Evolutionary conservation across 2,329 filamentous ascomycete genomes (phyloP).

Genomic region (Colletotrichum spinosum): DNA sequence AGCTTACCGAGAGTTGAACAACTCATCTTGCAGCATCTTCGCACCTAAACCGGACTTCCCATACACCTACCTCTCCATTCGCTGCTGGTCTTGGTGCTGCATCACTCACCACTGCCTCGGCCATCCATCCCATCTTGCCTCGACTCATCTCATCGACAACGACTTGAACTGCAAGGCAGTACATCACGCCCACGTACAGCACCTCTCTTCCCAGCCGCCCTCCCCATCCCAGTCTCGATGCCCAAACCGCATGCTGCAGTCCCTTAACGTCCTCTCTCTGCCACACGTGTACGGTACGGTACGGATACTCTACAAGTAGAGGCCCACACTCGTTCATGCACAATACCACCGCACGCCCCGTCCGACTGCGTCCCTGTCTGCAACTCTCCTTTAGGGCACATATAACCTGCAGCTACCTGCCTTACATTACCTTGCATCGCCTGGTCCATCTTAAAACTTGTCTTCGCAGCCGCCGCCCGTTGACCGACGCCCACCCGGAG

Average conservation of each 20-base stretch:
- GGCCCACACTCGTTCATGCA: conserved; percentile 50
- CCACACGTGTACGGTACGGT: no score
- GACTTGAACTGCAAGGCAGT: background rate
- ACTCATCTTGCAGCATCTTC: conserved; percentile 39
- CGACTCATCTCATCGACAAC: conserved; percentile 7
- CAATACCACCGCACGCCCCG: conserved; percentile 40
- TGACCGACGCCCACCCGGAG: conserved; percentile 23
- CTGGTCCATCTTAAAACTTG: conserved; percentile 22
- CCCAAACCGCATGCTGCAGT: conserved; percentile 10
- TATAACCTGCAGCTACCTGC: conserved; percentile 39
- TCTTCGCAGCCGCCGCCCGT: conserved; percentile 6
- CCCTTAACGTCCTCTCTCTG: no score
- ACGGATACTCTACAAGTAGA: conserved; percentile 14
- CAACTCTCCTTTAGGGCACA: conserved; percentile 47
- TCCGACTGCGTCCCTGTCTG: conserved; percentile 39
- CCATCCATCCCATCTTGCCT: conserved; percentile 8
- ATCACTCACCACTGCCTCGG: conserved; percentile 13
- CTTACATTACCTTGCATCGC: conserved; percentile 36
- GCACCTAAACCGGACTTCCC: background rate
- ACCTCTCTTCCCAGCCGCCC: conserved; percentile 23
- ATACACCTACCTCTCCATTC: conserved; percentile 28
- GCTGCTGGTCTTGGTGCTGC: conserved; percentile 23
- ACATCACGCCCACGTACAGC: conserved; percentile 14
- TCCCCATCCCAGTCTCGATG: conserved; percentile 21
- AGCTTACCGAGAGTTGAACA: conserved; percentile 34